Percentiles rank a stretch among this genome's conserved stretches.
phyloP scores from a whole-genome alignment of 2,329 filamentous ascomycete species.

The Dichotomopilus funicola region DNA sequence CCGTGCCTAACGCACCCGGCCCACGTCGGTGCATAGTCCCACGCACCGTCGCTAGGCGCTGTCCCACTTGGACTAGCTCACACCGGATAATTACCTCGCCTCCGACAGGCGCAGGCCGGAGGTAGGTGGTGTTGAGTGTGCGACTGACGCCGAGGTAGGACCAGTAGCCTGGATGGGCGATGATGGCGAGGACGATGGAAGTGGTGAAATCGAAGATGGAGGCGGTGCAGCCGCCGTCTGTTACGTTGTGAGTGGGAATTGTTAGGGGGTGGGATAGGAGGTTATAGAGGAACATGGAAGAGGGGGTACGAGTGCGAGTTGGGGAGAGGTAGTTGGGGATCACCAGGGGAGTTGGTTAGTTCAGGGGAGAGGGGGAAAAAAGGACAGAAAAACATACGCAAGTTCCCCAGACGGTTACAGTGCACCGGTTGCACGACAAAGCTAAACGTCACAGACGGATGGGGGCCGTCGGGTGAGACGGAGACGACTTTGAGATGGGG shows the following conservation, averaged over 20 bases:
- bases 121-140: slow-evolving; percentile 60
- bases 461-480: slow-evolving; percentile 27
- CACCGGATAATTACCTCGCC: slow-evolving; percentile 47
- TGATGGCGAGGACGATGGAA: slow-evolving; percentile 48
- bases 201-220: slow-evolving; percentile 64
- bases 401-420: slow-evolving; percentile 47
- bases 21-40: slow-evolving; percentile 54
- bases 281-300: not conserved
- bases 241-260: not conserved
- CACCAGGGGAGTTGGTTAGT: not conserved
- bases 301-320: too few species aligned
- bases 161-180: slow-evolving; percentile 56
- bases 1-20: too few species aligned
- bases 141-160: slow-evolving; percentile 56
- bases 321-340: too few species aligned
- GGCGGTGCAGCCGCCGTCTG: slow-evolving; percentile 54
- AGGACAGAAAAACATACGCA: slow-evolving; percentile 30
- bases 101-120: slow-evolving; percentile 53
- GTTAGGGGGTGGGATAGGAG: not conserved
- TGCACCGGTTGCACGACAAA: slow-evolving; percentile 35
- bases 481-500: slow-evolving; percentile 38
- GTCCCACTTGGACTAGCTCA: slow-evolving; percentile 53
- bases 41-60: slow-evolving; percentile 45
- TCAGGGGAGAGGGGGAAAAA: not conserved
- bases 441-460: slow-evolving; percentile 34